Evolutionary conservation across 805 yeast genomes (phyloP).

Genomic region (Starmerella scarabaei): DNA sequence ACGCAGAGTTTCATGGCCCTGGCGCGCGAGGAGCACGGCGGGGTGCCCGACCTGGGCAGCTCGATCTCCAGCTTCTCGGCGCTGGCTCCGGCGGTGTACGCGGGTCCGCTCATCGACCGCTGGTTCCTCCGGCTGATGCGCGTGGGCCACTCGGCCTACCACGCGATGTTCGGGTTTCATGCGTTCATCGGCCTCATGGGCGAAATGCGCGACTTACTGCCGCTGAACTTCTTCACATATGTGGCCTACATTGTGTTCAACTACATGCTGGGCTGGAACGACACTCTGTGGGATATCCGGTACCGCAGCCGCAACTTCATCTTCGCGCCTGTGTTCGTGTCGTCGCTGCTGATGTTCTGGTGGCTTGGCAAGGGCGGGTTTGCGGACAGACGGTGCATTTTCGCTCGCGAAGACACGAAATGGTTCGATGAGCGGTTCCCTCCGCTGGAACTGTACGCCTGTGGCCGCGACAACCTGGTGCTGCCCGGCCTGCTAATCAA

Average conservation of each 20-base stretch:
- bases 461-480: slow-evolving; percentile 63
- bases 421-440: slow-evolving; percentile 39
- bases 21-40: slow-evolving; percentile 31
- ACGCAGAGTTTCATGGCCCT: slow-evolving; percentile 68
- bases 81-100: slow-evolving; percentile 83
- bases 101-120: slow-evolving; percentile 59
- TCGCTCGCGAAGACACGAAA: slow-evolving; percentile 36
- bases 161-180: slow-evolving; percentile 53
- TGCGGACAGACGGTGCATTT: slow-evolving; percentile 40
- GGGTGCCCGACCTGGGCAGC: slow-evolving; percentile 33
- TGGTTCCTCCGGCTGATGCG: slow-evolving; percentile 27
- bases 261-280: slow-evolving; percentile 79
- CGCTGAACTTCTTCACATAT: slow-evolving; percentile 44
- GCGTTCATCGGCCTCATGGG: slow-evolving; percentile 71
- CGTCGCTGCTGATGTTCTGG: slow-evolving; percentile 79
- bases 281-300: slow-evolving; percentile 55
- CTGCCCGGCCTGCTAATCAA: slow-evolving; percentile 54
- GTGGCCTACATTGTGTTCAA: slow-evolving; percentile 73
- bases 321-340: slow-evolving; percentile 74
- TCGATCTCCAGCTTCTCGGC: slow-evolving; percentile 60
- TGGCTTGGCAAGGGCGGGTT: slow-evolving; percentile 56
- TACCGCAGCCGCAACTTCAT: slow-evolving; percentile 64
- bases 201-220: slow-evolving; percentile 38
- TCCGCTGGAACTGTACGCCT: slow-evolving; percentile 51
- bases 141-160: slow-evolving; percentile 21